Evolutionary conservation across 306 rosid genomes (phyloP), one percentile per base, ranked within the genome.

Genomic region (Cucurbita argyrosperma): DNA sequence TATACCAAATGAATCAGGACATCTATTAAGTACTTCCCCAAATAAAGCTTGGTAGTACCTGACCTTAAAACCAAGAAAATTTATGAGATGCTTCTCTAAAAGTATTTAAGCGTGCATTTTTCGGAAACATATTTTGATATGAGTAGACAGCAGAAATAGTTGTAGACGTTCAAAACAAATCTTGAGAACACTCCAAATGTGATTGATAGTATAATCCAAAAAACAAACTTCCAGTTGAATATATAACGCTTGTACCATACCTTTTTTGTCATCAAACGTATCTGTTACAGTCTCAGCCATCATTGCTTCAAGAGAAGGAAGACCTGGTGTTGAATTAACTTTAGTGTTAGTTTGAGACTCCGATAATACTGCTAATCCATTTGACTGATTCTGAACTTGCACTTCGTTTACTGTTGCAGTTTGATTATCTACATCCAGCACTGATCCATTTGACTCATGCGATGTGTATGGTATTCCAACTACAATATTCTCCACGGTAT

Each of bases 391-490:
- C 26, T 23, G 55, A 46, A 67, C 18, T 46, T 11, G 19, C 37
- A 9, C 19, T 46, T 45, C 46, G 72, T 67, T 21, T 21, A 12
- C 55, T 45, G 40, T 11, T 46, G 72, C 46, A 67, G 40, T 49
- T 67, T 67, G 72, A 67, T 45, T 21, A 67, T 67, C 51, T 30
- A 30, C 35, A 21, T 67, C 42, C 72, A 11, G 54, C 56, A 23
- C 18, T 12, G 72, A 67, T 67, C 72, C 72, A 67, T 67, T 67
- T 8, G 56, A 43, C 53, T 46, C 72, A 46, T 67, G 72, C 21
- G 72, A 49, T 49, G 40, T 14, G 72, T 67, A 67, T 67, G 72
- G 40, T 21, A 67, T 67, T 67, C 72, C 72, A 67, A 67, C 55
- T 45, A 67, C 72, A 67, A 67, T 46, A 21, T 67, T 46, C 72